Conservation (phyloP, 306 rosid genomes). For the Oxytropis ochrocephala region DNA sequence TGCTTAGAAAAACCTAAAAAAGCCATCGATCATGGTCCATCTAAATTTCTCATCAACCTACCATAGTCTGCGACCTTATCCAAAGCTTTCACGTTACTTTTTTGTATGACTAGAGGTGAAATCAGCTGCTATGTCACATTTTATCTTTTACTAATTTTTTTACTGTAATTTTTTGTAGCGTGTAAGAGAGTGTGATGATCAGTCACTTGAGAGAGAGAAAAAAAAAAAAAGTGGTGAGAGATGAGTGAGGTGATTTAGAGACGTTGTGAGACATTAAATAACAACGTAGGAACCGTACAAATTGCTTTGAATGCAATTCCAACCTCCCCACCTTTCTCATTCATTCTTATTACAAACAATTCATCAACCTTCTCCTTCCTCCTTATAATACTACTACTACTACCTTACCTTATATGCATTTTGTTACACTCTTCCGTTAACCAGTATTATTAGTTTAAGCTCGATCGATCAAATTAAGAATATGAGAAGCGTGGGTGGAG, state of each 20-base stretch:
- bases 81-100: too few relatives aligned
- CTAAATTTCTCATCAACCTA: too few relatives aligned
- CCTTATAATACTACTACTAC: too few relatives aligned
- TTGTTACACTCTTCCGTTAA: background rate
- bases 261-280: conserved; percentile 14
- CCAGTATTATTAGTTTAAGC: background rate
- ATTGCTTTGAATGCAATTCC: conserved; percentile 35
- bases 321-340: conserved; percentile 45
- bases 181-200: too few relatives aligned
- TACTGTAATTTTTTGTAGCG: too few relatives aligned
- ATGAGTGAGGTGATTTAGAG: background rate
- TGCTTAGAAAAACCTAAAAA: too few relatives aligned
- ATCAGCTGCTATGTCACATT: too few relatives aligned
- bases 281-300: conserved; percentile 7
- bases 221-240: background rate
- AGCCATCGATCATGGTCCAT: too few relatives aligned
- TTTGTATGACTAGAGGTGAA: too few relatives aligned
- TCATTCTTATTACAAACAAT: conserved; percentile 8
- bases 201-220: background rate
- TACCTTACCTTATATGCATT: too few relatives aligned
- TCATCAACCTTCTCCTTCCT: background rate
- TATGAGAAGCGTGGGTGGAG: conserved; percentile 21
- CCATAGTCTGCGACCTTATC: too few relatives aligned
- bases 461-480: background rate
- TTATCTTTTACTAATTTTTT: too few relatives aligned